Percentiles rank a stretch among this genome's conserved stretches.
Conservation (phyloP, 345 rosid species). For the Euphorbia peplus region DNA sequence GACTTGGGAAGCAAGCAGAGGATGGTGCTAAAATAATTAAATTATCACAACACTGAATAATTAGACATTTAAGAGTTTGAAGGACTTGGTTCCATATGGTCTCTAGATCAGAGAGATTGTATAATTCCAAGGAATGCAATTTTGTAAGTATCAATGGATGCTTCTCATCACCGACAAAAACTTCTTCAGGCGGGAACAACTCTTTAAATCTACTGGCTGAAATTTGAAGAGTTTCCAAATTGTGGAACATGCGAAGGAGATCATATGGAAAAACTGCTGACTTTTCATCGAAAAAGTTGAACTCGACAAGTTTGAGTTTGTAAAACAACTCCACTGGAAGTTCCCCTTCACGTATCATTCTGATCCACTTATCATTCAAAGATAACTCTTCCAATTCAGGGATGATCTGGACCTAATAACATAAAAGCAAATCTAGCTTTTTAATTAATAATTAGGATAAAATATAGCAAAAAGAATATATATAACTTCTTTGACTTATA, state of each 20-base stretch:
- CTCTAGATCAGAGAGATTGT: neutral
- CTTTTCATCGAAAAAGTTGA: neutral
- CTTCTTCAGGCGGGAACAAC: conserved; percentile 11
- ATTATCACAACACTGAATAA: neutral
- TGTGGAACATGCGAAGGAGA: neutral
- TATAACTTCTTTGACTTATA: too few species aligned
- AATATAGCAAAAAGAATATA: neutral
- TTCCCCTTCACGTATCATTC: neutral
- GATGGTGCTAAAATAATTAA: conserved; percentile 9
- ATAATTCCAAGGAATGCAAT: neutral
- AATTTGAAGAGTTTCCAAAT: conserved; percentile 11
- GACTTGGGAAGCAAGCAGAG: conserved; percentile 3
- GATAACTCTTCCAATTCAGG: conserved; percentile 15
- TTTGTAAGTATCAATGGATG: neutral
- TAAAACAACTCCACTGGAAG: neutral
- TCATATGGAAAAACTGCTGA: conserved; percentile 4
- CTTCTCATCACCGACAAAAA: neutral
- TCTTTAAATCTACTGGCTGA: neutral
- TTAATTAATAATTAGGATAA: neutral
- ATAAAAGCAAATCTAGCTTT: neutral
- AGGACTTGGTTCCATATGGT: conserved; percentile 12
- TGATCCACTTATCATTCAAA: neutral
- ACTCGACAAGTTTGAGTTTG: neutral
- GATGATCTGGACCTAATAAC: conserved; percentile 11
- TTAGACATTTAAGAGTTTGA: conserved; percentile 10